Percentiles rank a stretch among this genome's conserved stretches.
phyloP scores from a whole-genome alignment of 1,284 basidiomycete species.

The Naganishia sp. region DNA sequence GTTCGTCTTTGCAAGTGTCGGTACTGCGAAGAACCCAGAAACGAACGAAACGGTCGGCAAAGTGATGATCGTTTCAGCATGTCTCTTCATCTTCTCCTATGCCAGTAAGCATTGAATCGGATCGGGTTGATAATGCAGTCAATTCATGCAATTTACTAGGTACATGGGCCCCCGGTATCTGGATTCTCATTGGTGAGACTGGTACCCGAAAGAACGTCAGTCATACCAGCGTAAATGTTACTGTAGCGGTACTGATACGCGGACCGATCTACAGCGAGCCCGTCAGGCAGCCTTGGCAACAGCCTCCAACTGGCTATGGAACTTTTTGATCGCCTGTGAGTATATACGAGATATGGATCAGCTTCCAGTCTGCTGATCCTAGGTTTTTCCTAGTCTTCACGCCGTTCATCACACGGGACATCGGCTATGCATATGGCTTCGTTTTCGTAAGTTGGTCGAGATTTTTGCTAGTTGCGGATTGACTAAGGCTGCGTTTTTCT shows the following conservation, averaged over 20 bases:
- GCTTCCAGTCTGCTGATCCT: conserved; percentile 19
- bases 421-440: conserved; percentile 65
- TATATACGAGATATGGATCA: not conserved
- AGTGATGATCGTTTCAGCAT: conserved; percentile 74
- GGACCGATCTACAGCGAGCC: conserved; percentile 56
- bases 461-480: conserved; percentile 56
- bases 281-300: conserved; percentile 75
- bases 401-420: conserved; percentile 46
- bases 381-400: conserved; percentile 39
- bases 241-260: not conserved
- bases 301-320: conserved; percentile 65
- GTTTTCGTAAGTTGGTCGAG: conserved; percentile 1
- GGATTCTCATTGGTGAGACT: conserved; percentile 75
- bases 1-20: conserved; percentile 73
- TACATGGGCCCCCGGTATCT: conserved; percentile 57
- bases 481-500: conserved; percentile 54
- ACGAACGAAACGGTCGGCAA: conserved; percentile 60
- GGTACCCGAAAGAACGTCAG: conserved; percentile 64
- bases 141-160: conserved; percentile 3
- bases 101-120: conserved; percentile 72
- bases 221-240: not conserved
- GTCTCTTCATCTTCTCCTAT: conserved; percentile 75
- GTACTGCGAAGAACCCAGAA: conserved; percentile 64
- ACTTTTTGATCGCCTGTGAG: conserved; percentile 31
- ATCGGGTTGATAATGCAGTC: conserved; percentile 33